Base-by-base conservation (phyloP, 176 grass and related monocot genomes). In the Zea mays region DNA sequence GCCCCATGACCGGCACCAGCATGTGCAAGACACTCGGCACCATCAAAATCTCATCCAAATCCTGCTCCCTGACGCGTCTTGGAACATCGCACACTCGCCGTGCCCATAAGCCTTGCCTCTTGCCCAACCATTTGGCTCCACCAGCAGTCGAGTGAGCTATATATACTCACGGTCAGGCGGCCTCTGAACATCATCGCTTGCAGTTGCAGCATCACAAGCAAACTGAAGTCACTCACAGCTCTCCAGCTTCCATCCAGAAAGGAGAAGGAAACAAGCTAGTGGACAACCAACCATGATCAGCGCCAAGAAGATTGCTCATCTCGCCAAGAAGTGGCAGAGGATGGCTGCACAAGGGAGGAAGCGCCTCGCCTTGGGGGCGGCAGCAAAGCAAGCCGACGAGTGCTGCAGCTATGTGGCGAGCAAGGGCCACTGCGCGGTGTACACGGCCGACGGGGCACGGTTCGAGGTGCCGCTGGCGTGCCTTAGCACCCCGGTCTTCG, bases 271-370 rank as follows among this genome's bases (percentile, higher is more conserved):
- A 20, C 5, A 7, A 19, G 52, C 0, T 6, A 46, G n/a, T n/a
- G n/a, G n/a, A 13, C 9, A 11, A 58, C 7, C 51, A 80, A 88
- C 13, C 68, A 90, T 88, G 88, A 64, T 85, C 75, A 85, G 68
- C 55, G 9, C 75, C 15, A 93, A 83, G 81, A 90, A 58, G 76
- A 76, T 90, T 46, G 46, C 70, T 78, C 72, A 89, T 50, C 69
- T 96, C 48, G 62, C 46, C 49, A 90, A 85, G 77, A 90, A 93
- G 74, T 93, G 88, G 88, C 85, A 85, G 57, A 90, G 78, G 67
- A 76, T 88, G 44, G 59, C 51, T 34, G 49, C 60, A 11, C 43
- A 73, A 5, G 80, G 68, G 42, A 70, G 44, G 44, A 70, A 70
- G 79, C 81, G 50, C 60, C 60, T 87, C 15, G 20, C 44, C 12